Percentiles rank a stretch among this genome's conserved stretches.
phyloP scores from a whole-genome alignment of 176 grass and related monocot genomes.

The Carex parvula region DNA sequence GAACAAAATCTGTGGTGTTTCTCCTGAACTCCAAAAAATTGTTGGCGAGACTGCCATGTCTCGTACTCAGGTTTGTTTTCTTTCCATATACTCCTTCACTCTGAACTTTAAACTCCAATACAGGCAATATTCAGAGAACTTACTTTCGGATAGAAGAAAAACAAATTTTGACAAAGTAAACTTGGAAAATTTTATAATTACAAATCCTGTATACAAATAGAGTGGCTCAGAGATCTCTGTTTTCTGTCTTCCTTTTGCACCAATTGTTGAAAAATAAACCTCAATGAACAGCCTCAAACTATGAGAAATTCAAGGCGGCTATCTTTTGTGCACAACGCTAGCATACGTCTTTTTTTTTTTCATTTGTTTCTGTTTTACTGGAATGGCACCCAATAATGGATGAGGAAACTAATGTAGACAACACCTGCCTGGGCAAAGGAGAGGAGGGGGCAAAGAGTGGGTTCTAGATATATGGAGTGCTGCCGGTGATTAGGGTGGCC shows the following conservation, averaged over 20 bases:
- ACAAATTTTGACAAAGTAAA: not conserved
- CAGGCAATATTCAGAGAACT: not conserved
- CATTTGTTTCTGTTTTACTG: not conserved
- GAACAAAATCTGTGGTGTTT: constrained; percentile 96
- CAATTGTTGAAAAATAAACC: not conserved
- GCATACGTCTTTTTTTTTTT: not conserved
- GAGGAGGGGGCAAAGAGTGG: not conserved
- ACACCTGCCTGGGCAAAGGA: not conserved
- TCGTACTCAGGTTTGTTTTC: constrained; percentile 76
- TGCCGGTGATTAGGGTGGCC: not conserved
- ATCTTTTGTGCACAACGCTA: not conserved
- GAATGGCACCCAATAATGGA: not conserved
- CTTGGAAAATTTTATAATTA: not conserved
- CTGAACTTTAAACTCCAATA: not conserved
- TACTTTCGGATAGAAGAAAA: not conserved
- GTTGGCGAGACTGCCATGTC: constrained; percentile 93
- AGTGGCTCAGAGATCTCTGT: not conserved
- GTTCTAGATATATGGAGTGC: not conserved
- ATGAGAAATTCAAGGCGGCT: not conserved
- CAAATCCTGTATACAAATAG: not conserved
- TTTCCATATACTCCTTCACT: not conserved
- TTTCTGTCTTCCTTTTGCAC: not conserved
- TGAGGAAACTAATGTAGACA: not conserved
- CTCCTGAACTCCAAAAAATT: constrained; percentile 91
- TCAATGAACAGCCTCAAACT: not conserved